A percentile compares a stretch with the other conserved stretches of the same genome.
Conservation (phyloP, 768 basidiomycete species). For the Phaeotremella skinneri region DNA sequence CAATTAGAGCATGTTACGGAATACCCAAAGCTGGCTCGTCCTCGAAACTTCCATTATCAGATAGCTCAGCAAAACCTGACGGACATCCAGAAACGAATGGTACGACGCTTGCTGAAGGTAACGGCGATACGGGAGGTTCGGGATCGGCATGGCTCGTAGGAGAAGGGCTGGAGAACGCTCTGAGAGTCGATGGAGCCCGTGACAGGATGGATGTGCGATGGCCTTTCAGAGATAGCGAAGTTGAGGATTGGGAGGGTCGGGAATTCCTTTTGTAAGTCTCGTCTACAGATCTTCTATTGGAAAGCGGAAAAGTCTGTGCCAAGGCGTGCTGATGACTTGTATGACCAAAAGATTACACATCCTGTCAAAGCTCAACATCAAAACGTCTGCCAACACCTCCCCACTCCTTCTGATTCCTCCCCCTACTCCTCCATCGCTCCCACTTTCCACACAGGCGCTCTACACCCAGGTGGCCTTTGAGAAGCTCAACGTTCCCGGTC, state of each 20-base stretch:
- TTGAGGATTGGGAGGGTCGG: conserved; percentile 41
- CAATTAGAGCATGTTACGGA: conserved; percentile 34
- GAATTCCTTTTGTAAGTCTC: conserved; percentile 36
- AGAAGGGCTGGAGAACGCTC: conserved; percentile 28
- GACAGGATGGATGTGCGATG: conserved; percentile 33
- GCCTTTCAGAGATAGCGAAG: conserved; percentile 32
- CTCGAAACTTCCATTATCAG: neutral
- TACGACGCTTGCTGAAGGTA: neutral
- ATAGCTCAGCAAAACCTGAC: conserved; percentile 1
- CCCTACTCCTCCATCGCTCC: conserved; percentile 33
- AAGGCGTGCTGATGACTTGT: neutral
- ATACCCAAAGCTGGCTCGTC: conserved; percentile 16
- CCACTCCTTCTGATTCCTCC: conserved; percentile 46
- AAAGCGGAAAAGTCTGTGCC: neutral
- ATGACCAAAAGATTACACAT: conserved; percentile 29
- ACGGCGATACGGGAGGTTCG: neutral
- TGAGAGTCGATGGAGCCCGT: conserved; percentile 16
- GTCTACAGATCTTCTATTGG: neutral
- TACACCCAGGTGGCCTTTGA: conserved; percentile 49
- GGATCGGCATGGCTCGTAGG: conserved; percentile 33
- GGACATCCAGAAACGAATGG: neutral
- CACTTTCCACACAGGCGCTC: conserved; percentile 31
- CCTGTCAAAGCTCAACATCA: conserved; percentile 28
- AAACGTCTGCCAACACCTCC: conserved; percentile 35
- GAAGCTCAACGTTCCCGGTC: conserved; percentile 41